Conservation (phyloP, 1,139 yeast species). For the Debaryomyces fabryi region DNA sequence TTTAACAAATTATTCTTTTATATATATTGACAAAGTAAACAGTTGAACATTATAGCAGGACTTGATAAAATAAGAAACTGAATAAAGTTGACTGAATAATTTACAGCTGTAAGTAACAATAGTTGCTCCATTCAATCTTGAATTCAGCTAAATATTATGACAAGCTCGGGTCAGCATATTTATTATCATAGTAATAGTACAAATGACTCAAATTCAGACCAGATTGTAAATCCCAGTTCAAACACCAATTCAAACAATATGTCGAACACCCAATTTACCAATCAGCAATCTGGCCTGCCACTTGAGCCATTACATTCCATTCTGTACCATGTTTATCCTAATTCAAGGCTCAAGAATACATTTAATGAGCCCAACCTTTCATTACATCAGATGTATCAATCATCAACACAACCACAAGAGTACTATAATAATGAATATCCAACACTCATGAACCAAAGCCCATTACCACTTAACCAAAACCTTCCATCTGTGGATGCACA, state of each 20-base stretch:
- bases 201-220: constrained; percentile 5
- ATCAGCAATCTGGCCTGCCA: neutral
- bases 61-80: neutral
- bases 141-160: neutral
- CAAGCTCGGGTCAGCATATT: neutral
- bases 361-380: constrained; percentile 15
- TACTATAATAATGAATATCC: constrained; percentile 10
- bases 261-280: constrained; percentile 4
- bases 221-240: neutral
- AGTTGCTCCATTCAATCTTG: neutral
- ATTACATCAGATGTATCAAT: constrained; percentile 16
- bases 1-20: neutral
- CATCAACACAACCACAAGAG: constrained; percentile 14
- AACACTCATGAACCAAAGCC: constrained; percentile 4
- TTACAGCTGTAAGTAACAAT: neutral
- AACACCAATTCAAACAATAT: constrained; percentile 6
- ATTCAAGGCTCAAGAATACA: constrained; percentile 14
- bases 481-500: neutral
- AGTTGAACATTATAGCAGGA: neutral
- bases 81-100: neutral
- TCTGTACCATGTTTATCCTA: constrained; percentile 1
- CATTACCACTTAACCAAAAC: constrained; percentile 1
- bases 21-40: neutral
- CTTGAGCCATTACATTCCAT: constrained; percentile 1
- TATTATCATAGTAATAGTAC: neutral